phyloP scores from a whole-genome alignment of 805 yeast species.

The Kluyveromyces dobzhanskii region DNA sequence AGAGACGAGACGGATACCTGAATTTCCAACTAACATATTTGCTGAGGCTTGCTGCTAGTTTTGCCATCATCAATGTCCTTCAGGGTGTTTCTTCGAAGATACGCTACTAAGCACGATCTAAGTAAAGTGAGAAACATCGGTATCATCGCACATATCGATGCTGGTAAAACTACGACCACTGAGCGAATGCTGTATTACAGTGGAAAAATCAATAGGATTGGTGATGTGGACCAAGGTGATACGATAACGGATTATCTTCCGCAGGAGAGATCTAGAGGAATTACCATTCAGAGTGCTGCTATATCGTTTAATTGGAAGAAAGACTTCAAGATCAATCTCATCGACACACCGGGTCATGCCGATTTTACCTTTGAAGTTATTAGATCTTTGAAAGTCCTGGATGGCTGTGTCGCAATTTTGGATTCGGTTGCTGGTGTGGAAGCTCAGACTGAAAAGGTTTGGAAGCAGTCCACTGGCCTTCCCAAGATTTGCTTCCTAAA shows the following conservation, averaged over 20 bases:
- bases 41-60: no score
- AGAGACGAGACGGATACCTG: no score
- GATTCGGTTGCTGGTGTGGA: conserved; percentile 98
- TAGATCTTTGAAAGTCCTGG: conserved; percentile 80
- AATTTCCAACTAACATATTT: no score
- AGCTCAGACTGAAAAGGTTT: conserved; percentile 95
- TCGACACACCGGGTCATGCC: conserved; percentile 98
- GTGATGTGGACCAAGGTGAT: conserved; percentile 94
- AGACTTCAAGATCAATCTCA: conserved; percentile 64
- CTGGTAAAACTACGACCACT: conserved; percentile 97
- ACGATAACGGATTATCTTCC: conserved; percentile 90
- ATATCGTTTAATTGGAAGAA: conserved; percentile 80
- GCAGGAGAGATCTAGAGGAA: conserved; percentile 86
- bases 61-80: conserved; percentile 1
- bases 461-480: conserved; percentile 76
- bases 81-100: conserved; percentile 6
- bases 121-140: conserved; percentile 71
- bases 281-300: conserved; percentile 95
- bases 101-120: conserved; percentile 12
- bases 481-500: conserved; percentile 80
- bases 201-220: conserved; percentile 72
- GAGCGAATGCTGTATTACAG: conserved; percentile 90
- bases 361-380: conserved; percentile 94
- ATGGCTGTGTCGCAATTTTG: conserved; percentile 86
- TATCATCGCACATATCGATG: conserved; percentile 97